Evolutionary conservation across 257 asterid species (phyloP), one percentile per base, ranked within the genome.

Genomic region (Solanum microdontum): DNA sequence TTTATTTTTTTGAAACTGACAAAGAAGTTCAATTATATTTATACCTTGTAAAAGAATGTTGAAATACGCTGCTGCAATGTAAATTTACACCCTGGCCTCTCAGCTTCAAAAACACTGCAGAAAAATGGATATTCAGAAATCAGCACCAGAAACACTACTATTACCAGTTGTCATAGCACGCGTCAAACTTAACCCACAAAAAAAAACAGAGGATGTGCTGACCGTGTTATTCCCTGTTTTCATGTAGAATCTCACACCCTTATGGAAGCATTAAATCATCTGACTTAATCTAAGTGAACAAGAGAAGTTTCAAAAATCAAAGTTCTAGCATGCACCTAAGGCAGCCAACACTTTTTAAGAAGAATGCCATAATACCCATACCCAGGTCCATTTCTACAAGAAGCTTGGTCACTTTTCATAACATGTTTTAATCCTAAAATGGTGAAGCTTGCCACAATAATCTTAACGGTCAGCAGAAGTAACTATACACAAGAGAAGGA

Each of bases 1-100:
- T 55, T 51, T 51, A 40, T 40, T 40, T 48, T 6, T 45, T 45
- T 45, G 60, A 15, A 51, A 55, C 24, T 55, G 64, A 55, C 66
- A 33, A 76, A 82, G 64, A 26, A 82, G 70, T 75, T 64, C 88
- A 37, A 64, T 21, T 28, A 72, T 37, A 43, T n/a, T 55, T 58
- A 62, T 88, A 95, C 99, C 99, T 97, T 97, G 92, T 95, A 97
- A 86, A 97, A 95, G 93, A 90, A 97, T 6, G 99, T 91, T 7
- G 97, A 98, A 85, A 95, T 87, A 40, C 99, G 90, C 92, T 97
- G 98, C 94, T 93, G 98, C 87, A 86, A 24, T 30, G 99, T 93
- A 90, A 95, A 97, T 90, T 91, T 91, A 91, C 91, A 84, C 88
- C 99, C 99, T 19, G 98, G 98, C 88, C 98, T 93, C 92, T 94